A percentile compares a stretch with the other conserved stretches of the same genome.
These are phyloP conservation scores for Pyronema domesticum DNA, from an alignment of 495 filamentous ascomycete genomes.

Conservation along the genomic window DNA sequence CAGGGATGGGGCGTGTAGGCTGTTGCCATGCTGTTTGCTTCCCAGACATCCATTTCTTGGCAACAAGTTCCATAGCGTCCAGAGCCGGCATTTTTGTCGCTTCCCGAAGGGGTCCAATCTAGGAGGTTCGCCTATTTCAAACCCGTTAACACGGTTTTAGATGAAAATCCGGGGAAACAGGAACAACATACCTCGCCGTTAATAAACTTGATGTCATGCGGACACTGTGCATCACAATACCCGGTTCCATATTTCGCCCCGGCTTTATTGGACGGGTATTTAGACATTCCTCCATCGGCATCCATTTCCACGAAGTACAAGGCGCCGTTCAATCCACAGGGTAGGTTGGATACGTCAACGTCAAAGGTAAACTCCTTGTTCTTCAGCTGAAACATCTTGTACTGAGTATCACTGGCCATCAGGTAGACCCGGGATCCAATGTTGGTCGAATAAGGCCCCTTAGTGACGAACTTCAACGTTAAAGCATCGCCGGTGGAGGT, in stretches of 20 bases:
- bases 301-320: constrained; percentile 54
- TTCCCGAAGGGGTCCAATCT: constrained; percentile 35
- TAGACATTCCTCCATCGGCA: constrained; percentile 37
- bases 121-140: constrained; percentile 34
- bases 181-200: constrained; percentile 34
- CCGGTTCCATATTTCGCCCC: constrained; percentile 56
- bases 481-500: constrained; percentile 35
- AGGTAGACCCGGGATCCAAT: constrained; percentile 45
- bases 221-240: constrained; percentile 61
- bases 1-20: constrained; percentile 48
- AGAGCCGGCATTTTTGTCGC: constrained; percentile 35
- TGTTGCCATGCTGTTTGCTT: constrained; percentile 45
- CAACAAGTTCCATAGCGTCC: constrained; percentile 50
- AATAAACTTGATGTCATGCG: constrained; percentile 49
- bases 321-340: constrained; percentile 57
- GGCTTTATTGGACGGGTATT: constrained; percentile 40
- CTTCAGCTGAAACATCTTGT: constrained; percentile 41
- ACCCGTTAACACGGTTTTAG: neutral
- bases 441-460: constrained; percentile 27
- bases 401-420: constrained; percentile 30
- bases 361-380: constrained; percentile 52
- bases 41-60: constrained; percentile 54
- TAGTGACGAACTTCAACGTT: constrained; percentile 37
- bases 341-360: constrained; percentile 45
- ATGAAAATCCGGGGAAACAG: neutral